A percentile compares a stretch with the other conserved stretches of the same genome.
These are phyloP conservation scores for Lagenaria siceraria DNA, from an alignment of 306 rosid genomes.

Conservation along the genomic window DNA sequence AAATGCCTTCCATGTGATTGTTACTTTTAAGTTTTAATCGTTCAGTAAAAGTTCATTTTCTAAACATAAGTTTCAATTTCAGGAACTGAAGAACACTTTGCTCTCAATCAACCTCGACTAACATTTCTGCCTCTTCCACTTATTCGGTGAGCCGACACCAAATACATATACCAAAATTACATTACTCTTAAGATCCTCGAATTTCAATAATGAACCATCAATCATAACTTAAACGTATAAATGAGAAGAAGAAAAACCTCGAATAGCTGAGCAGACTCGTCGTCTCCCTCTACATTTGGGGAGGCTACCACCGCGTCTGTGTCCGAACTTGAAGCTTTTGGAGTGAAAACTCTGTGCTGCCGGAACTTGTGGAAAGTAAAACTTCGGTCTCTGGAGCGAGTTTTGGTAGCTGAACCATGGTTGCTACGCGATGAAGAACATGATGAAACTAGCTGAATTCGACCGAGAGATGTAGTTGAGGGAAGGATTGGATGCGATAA, in stretches of 20 bases:
- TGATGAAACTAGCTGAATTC: slow-evolving; percentile 15
- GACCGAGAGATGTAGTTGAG: slow-evolving; percentile 24
- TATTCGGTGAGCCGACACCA: background rate
- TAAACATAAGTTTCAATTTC: background rate
- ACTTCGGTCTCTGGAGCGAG: background rate
- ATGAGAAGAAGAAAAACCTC: slow-evolving; percentile 32
- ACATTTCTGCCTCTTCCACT: background rate
- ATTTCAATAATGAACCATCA: background rate
- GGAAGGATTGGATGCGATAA: slow-evolving; percentile 28
- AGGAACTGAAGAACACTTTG: background rate
- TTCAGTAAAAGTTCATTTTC: background rate
- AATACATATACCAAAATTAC: background rate
- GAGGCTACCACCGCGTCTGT: slow-evolving; percentile 20
- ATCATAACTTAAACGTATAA: background rate
- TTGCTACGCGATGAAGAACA: slow-evolving; percentile 7
- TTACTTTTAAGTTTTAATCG: background rate
- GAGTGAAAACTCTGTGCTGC: slow-evolving; percentile 23
- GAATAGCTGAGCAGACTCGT: slow-evolving; percentile 56
- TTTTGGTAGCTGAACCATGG: slow-evolving; percentile 18
- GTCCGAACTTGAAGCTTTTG: slow-evolving; percentile 23
- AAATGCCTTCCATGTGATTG: background rate
- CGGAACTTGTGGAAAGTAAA: slow-evolving; percentile 4
- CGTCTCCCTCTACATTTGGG: slow-evolving; percentile 30
- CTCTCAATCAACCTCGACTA: background rate
- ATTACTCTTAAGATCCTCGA: background rate